Conservation (phyloP, 768 basidiomycete species). For the Pisolithus albus region DNA sequence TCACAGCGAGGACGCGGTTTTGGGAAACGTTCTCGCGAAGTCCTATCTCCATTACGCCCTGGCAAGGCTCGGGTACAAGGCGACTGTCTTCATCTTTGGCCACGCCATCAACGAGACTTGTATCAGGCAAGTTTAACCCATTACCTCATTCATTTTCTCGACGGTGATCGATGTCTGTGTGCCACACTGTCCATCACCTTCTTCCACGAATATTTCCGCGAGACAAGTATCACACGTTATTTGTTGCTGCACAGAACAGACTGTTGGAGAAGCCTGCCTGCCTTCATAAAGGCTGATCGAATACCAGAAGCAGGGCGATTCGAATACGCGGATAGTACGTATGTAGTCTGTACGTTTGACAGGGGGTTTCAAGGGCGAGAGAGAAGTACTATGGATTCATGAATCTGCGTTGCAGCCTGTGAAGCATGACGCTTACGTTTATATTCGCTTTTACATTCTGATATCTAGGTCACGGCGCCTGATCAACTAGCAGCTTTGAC, state of each 20-base stretch:
- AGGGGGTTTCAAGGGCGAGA: slow-evolving; percentile 51
- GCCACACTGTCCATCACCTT: not conserved
- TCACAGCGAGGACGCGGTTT: slow-evolving; percentile 56
- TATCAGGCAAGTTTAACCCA: slow-evolving; percentile 41
- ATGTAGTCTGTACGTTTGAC: slow-evolving; percentile 79
- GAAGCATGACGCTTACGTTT: not conserved
- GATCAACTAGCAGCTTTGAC: too few relatives aligned
- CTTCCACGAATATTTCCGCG: slow-evolving; percentile 1
- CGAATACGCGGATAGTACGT: slow-evolving; percentile 62
- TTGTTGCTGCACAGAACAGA: slow-evolving; percentile 23
- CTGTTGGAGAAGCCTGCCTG: slow-evolving; percentile 86
- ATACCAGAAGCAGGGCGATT: slow-evolving; percentile 75
- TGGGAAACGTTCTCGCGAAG: slow-evolving; percentile 67
- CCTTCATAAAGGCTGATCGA: slow-evolving; percentile 71
- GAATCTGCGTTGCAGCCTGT: too few relatives aligned
- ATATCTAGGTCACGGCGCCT: too few relatives aligned
- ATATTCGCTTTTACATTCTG: not conserved
- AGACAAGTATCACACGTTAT: not conserved
- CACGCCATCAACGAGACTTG: slow-evolving; percentile 80
- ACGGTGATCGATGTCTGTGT: not conserved
- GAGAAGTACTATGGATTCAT: not conserved
- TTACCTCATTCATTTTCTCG: not conserved
- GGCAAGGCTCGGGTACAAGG: slow-evolving; percentile 62
- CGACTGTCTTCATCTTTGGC: slow-evolving; percentile 87
- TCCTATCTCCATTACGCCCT: slow-evolving; percentile 78